Evolutionary conservation across 495 filamentous ascomycete species (phyloP).

Genomic region (Achaetomiella virescens): DNA sequence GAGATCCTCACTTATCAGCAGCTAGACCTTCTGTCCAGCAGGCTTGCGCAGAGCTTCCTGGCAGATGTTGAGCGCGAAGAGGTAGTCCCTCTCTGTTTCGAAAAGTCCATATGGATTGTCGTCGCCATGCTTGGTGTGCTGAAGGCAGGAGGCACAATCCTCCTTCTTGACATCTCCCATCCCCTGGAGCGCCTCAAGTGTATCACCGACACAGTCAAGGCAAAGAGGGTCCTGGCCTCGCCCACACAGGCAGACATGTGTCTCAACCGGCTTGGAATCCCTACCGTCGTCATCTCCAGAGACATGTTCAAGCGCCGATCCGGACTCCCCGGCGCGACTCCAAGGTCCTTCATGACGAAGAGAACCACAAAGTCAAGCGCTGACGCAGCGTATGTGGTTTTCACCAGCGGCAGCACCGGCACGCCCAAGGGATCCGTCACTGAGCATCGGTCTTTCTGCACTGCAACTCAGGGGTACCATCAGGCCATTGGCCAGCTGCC

Average conservation of each 20-base stretch:
- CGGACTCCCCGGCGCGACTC: not conserved
- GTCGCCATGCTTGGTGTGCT: constrained; percentile 41
- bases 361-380: not conserved
- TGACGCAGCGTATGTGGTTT: constrained; percentile 44
- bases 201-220: constrained; percentile 1
- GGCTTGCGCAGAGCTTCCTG: not conserved
- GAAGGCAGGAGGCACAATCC: constrained; percentile 38
- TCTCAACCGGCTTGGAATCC: not conserved
- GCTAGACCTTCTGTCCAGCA: constrained; percentile 4
- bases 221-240: constrained; percentile 4
- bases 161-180: constrained; percentile 51
- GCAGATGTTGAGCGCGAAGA: constrained; percentile 3
- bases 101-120: constrained; percentile 43
- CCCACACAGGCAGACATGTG: constrained; percentile 1
- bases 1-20: not conserved
- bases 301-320: not conserved
- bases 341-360: constrained; percentile 6
- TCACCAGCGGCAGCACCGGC: constrained; percentile 57
- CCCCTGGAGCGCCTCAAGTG: constrained; percentile 36
- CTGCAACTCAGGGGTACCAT: not conserved
- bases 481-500: constrained; percentile 8
- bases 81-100: constrained; percentile 47
- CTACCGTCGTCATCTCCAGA: constrained; percentile 2
- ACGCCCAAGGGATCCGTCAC: constrained; percentile 36
- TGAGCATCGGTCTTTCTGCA: constrained; percentile 1